These are phyloP conservation scores for Tuber calosporum DNA, from an alignment of 495 filamentous ascomycete genomes.

Conservation along the genomic window DNA sequence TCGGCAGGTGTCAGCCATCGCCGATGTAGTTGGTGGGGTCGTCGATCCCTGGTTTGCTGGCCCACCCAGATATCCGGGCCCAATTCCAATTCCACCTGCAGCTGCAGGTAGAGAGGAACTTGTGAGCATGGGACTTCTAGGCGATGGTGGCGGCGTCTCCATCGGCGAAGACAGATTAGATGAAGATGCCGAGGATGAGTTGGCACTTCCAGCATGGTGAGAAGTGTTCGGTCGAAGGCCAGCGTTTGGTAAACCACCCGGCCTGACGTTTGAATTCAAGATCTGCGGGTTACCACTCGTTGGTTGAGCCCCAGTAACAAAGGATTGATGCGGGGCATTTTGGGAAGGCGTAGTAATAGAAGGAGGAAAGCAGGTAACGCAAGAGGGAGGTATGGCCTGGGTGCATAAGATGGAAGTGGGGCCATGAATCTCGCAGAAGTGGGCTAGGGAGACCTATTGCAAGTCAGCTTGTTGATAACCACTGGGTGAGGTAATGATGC, in stretches of 20 bases:
- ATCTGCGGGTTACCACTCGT: not conserved
- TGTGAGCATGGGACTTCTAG: conserved; percentile 45
- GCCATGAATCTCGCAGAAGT: conserved; percentile 94
- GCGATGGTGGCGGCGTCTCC: conserved; percentile 57
- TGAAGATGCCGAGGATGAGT: conserved; percentile 35
- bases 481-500: conserved; percentile 12
- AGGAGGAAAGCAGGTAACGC: conserved; percentile 60
- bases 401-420: conserved; percentile 94
- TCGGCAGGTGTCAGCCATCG: conserved; percentile 56
- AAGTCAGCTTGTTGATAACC: conserved; percentile 26
- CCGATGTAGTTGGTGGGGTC: conserved; percentile 49
- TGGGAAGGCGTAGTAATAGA: conserved; percentile 43
- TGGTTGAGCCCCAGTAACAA: conserved; percentile 40
- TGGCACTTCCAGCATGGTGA: conserved; percentile 27
- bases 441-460: conserved; percentile 77
- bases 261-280: not conserved
- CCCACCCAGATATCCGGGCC: conserved; percentile 32
- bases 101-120: conserved; percentile 35
- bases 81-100: conserved; percentile 16
- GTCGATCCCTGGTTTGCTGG: conserved; percentile 43
- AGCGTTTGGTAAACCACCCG: conserved; percentile 12
- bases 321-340: conserved; percentile 45
- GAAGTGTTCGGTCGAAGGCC: conserved; percentile 33
- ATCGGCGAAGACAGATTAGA: conserved; percentile 36
- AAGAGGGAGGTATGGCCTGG: conserved; percentile 72